Conservation (phyloP, 2,329 filamentous ascomycete genomes). For the Neopestalotiopsis clavispora region DNA sequence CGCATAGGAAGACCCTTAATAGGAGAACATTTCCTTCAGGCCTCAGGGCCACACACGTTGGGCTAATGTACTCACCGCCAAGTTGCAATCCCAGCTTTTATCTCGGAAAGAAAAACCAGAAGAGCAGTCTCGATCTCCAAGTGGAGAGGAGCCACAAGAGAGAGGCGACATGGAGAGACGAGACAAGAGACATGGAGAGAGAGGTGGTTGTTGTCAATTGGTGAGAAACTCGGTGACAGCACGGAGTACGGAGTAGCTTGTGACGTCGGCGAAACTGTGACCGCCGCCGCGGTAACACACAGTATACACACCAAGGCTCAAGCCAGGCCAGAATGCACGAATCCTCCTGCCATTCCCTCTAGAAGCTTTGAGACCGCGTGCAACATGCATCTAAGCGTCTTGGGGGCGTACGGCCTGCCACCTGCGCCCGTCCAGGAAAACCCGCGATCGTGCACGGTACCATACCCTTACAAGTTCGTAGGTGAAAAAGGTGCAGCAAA, state of each 20-base stretch:
- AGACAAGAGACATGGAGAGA: neutral
- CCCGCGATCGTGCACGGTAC: neutral
- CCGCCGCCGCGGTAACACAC: neutral
- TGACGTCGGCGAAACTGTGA: neutral
- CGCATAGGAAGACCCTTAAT: constrained; percentile 11
- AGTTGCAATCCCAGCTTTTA: neutral
- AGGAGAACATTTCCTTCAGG: neutral
- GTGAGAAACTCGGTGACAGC: neutral
- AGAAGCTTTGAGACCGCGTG: neutral
- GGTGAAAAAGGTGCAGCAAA: too few species aligned
- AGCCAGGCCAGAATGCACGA: neutral
- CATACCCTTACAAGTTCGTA: too few species aligned
- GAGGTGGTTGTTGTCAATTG: neutral
- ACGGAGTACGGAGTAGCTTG: neutral
- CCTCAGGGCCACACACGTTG: neutral
- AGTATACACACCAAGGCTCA: neutral
- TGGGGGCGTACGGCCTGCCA: neutral
- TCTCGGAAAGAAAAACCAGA: too few species aligned
- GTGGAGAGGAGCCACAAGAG: neutral
- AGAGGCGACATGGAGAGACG: neutral
- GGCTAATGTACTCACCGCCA: neutral
- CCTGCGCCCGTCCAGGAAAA: neutral
- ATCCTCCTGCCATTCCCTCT: constrained; percentile 1
- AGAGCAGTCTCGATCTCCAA: neutral
- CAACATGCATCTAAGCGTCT: neutral